Evolutionary conservation across 2,329 filamentous ascomycete species (phyloP), one percentile per base, ranked within the genome.

Genomic region (Exophiala mesophila): DNA sequence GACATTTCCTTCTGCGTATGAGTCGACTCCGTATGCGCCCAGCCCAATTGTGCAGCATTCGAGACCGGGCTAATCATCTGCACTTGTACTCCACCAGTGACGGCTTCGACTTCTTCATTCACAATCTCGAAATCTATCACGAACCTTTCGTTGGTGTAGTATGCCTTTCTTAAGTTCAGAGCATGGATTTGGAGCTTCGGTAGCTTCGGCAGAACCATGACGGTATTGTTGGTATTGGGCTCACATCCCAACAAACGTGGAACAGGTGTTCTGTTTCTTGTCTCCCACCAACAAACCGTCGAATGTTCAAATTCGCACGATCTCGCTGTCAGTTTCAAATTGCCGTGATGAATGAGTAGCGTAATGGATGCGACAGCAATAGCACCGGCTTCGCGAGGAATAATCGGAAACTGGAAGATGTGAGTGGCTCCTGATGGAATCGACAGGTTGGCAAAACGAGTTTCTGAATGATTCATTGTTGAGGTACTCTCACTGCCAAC

Each of bases 111-210:
- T 67, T 98, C 92, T 36, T 81, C 81, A 54, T 98, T 98, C 43
- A 80, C 58, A 3, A 96, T 68, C 31, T 83, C 77, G 28, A 97
- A 70, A 0, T 74, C 67, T 16, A 97, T 62, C 5, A 69, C 69
- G 19, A 96, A 77, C 0, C 69, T 63, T 65, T 98, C 92, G 55
- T 94, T 84, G 1, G 85, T 85, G 59, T 95, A 97, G 62, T 90
- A 94, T 41, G 88, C 82, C 9, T 78, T 73, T 43, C 74, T 70
- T 5, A 82, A 64, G 29, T 78, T 74, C 2, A 77, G 69, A 7
- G 87, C 67, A 18, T 69, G 74, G 33, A 98, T 78, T 54, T 87
- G 81, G 69, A 98, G 80, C 64, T 96, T 97, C 0, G 92, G 92
- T 19, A 90, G 92, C 52, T 94, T 85, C 1, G 92, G 90, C 40